Evolutionary conservation across 2,329 filamentous ascomycete species (phyloP).

Genomic region (Grosmannia huntii): DNA sequence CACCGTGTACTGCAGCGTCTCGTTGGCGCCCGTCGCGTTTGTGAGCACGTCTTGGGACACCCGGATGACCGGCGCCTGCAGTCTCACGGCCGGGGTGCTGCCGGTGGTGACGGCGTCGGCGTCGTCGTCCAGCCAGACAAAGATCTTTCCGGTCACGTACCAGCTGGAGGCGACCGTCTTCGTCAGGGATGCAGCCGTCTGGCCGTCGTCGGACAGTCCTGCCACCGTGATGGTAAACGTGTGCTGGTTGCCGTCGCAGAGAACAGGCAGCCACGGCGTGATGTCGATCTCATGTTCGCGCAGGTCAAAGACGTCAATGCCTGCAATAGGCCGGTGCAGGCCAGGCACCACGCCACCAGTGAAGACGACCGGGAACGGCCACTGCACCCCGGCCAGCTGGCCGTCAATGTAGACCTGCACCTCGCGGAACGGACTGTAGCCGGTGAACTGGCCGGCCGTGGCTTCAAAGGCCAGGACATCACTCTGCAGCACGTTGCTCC

Average conservation of each 20-base stretch:
- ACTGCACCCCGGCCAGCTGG: slow-evolving; percentile 57
- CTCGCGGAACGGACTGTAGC: slow-evolving; percentile 64
- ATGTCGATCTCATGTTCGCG: slow-evolving; percentile 73
- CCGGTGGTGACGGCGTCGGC: slow-evolving; percentile 37
- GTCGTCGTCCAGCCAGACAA: slow-evolving; percentile 54
- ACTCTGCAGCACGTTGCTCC: slow-evolving; percentile 58
- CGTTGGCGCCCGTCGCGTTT: slow-evolving; percentile 38
- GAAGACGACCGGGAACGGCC: slow-evolving; percentile 74
- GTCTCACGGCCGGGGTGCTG: slow-evolving; percentile 5
- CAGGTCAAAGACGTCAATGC: slow-evolving; percentile 67
- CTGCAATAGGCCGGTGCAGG: slow-evolving; percentile 67
- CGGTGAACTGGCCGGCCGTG: slow-evolving; percentile 45
- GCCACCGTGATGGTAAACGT: slow-evolving; percentile 55
- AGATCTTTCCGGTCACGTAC: slow-evolving; percentile 69
- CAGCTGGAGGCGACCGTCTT: slow-evolving; percentile 52
- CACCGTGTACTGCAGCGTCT: slow-evolving; percentile 46
- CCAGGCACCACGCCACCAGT: slow-evolving; percentile 68
- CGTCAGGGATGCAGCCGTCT: slow-evolving; percentile 32
- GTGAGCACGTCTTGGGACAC: slow-evolving; percentile 35
- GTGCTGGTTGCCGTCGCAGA: slow-evolving; percentile 53
- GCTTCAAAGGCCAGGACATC: slow-evolving; percentile 45
- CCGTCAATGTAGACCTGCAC: slow-evolving; percentile 66
- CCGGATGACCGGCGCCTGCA: slow-evolving; percentile 21
- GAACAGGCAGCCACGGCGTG: slow-evolving; percentile 57
- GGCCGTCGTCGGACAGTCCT: slow-evolving; percentile 46